A percentile compares a stretch with the other conserved stretches of the same genome.
These are phyloP conservation scores for Mycena rebaudengoi DNA, from an alignment of 768 basidiomycete genomes.

Conservation along the genomic window DNA sequence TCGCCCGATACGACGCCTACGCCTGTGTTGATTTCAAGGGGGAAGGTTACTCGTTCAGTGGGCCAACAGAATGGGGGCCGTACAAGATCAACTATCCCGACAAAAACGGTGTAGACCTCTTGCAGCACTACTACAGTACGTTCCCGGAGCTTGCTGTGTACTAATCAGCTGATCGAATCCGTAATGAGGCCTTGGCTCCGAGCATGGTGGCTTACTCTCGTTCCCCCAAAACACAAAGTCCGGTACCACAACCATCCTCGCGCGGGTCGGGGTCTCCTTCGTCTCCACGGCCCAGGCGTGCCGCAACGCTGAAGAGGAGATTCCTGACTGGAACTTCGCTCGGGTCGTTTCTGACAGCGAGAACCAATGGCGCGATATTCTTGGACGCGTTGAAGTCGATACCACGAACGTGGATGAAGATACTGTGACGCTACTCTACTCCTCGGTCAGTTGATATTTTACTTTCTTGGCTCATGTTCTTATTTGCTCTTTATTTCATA, in stretches of 20 bases:
- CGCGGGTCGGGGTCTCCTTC: constrained; percentile 71
- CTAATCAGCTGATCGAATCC: neutral
- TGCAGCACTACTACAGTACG: constrained; percentile 60
- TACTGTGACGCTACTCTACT: constrained; percentile 65
- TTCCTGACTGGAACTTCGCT: constrained; percentile 65
- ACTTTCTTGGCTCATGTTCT: neutral
- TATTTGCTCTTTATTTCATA: constrained; percentile 25
- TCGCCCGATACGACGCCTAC: constrained; percentile 64
- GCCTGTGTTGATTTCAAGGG: constrained; percentile 70
- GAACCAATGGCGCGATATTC: constrained; percentile 64
- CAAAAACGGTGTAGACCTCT: constrained; percentile 50
- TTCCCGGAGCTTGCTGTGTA: neutral
- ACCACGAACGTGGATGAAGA: constrained; percentile 56
- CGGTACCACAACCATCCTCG: constrained; percentile 54
- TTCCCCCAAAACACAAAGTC: constrained; percentile 52
- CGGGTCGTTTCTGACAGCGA: constrained; percentile 51
- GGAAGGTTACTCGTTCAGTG: constrained; percentile 53
- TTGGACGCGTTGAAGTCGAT: constrained; percentile 63
- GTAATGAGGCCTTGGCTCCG: constrained; percentile 52
- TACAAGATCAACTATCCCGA: constrained; percentile 62
- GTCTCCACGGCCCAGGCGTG: constrained; percentile 70
- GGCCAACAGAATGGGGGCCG: constrained; percentile 63
- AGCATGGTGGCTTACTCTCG: constrained; percentile 62
- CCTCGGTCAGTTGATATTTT: constrained; percentile 53
- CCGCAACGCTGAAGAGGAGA: constrained; percentile 66